These are phyloP conservation scores for Schizophyllum amplum DNA, from an alignment of 1,284 basidiomycete species.

Conservation along the genomic window DNA sequence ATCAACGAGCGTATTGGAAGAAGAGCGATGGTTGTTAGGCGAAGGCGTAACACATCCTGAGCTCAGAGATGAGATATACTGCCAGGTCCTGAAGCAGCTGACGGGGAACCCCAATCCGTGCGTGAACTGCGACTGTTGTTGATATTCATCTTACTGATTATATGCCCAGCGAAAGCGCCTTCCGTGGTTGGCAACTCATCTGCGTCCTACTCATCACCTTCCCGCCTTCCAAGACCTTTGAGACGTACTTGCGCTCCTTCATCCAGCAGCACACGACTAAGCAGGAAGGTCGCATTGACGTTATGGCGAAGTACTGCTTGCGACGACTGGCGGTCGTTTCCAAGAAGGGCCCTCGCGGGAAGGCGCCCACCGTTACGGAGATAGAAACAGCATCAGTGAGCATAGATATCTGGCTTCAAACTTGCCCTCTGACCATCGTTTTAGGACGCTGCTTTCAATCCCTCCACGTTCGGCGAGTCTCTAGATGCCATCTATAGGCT, in stretches of 20 bases:
- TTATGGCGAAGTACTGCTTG: slow-evolving; percentile 86
- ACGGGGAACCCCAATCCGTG: slow-evolving; percentile 73
- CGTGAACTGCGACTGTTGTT: slow-evolving; percentile 16
- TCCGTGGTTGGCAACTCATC: slow-evolving; percentile 87
- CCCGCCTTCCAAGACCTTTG: slow-evolving; percentile 86
- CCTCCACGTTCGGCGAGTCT: slow-evolving; percentile 87
- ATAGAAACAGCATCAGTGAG: slow-evolving; percentile 82
- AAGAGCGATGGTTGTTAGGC: slow-evolving; percentile 79
- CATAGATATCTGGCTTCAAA: slow-evolving; percentile 1
- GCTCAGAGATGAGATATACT: slow-evolving; percentile 87
- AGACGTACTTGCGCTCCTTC: slow-evolving; percentile 72
- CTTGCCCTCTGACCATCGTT: slow-evolving; percentile 2
- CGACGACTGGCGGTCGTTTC: slow-evolving; percentile 63
- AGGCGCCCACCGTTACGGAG: slow-evolving; percentile 70
- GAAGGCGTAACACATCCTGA: slow-evolving; percentile 74
- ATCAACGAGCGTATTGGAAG: slow-evolving; percentile 52
- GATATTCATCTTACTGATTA: slow-evolving; percentile 1
- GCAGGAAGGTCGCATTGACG: slow-evolving; percentile 68
- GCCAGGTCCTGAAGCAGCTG: slow-evolving; percentile 86
- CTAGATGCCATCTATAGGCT: slow-evolving; percentile 76
- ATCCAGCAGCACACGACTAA: slow-evolving; percentile 60
- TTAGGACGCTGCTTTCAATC: slow-evolving; percentile 87
- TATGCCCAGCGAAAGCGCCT: slow-evolving; percentile 62
- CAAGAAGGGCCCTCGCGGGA: slow-evolving; percentile 77
- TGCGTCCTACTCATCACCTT: slow-evolving; percentile 85